phyloP scores from a whole-genome alignment of 306 rosid species.

The Prunus armeniaca region DNA sequence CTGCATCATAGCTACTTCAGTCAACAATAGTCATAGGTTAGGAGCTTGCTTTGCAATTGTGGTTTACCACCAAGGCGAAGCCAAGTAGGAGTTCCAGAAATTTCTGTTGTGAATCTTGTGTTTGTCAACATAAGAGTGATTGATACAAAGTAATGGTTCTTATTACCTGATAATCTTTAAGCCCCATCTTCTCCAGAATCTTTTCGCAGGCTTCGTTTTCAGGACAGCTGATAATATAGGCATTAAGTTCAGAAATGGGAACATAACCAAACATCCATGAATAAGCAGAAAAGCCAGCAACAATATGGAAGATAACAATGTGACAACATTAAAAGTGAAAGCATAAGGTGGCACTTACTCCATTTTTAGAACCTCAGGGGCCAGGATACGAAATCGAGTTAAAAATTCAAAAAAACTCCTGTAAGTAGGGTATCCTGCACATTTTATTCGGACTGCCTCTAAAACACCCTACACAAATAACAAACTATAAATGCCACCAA shows the following conservation, averaged over 20 bases:
- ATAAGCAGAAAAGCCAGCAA: slow-evolving; percentile 22
- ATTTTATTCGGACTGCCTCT: slow-evolving; percentile 92
- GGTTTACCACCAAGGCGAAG: not conserved
- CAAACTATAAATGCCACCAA: slow-evolving; percentile 30
- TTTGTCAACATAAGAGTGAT: slow-evolving; percentile 6
- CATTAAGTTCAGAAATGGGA: slow-evolving; percentile 29
- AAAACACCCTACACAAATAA: slow-evolving; percentile 79
- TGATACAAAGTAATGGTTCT: slow-evolving; percentile 6
- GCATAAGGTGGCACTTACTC: slow-evolving; percentile 51
- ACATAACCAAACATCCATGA: slow-evolving; percentile 11
- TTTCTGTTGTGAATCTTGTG: slow-evolving; percentile 2
- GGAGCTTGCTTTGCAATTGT: not conserved
- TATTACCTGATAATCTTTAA: slow-evolving; percentile 79
- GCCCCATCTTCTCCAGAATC: slow-evolving; percentile 70
- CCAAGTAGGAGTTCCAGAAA: slow-evolving; percentile 5
- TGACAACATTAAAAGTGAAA: not conserved
- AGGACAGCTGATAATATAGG: slow-evolving; percentile 45
- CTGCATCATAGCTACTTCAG: not conserved
- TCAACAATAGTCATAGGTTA: not conserved
- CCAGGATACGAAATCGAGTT: slow-evolving; percentile 60
- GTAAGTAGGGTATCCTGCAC: slow-evolving; percentile 92
- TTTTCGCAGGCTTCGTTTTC: slow-evolving; percentile 59
- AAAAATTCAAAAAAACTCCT: slow-evolving; percentile 66
- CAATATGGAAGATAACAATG: slow-evolving; percentile 15
- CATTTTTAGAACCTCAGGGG: slow-evolving; percentile 70